Conservation (phyloP, 2,329 filamentous ascomycete genomes). For the Scedosporium aurantiacum region DNA sequence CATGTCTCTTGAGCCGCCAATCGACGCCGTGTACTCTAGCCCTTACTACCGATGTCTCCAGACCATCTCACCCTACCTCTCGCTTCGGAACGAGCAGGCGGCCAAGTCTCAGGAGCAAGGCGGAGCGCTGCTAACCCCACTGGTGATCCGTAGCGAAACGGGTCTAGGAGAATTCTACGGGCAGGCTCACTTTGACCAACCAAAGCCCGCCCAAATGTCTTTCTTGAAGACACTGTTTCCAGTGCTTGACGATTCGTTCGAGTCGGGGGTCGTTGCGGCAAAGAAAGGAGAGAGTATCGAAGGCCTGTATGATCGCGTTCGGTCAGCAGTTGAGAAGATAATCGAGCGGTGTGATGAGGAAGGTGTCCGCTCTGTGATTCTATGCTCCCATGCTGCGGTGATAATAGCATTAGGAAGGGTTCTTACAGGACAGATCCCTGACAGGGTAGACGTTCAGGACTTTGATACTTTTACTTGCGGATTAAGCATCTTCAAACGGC, state of each 20-base stretch:
- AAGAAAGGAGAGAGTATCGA: slow-evolving; percentile 65
- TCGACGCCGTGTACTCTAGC: slow-evolving; percentile 71
- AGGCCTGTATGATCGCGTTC: slow-evolving; percentile 70
- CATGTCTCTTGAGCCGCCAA: slow-evolving; percentile 47
- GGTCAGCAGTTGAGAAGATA: slow-evolving; percentile 56
- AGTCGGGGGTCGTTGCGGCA: slow-evolving; percentile 55
- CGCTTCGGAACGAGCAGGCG: slow-evolving; percentile 23
- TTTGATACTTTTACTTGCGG: slow-evolving; percentile 79
- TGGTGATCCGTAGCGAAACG: slow-evolving; percentile 42
- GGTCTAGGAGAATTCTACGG: slow-evolving; percentile 84
- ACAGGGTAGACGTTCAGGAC: slow-evolving; percentile 61
- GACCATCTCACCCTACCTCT: slow-evolving; percentile 64
- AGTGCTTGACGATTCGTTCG: slow-evolving; percentile 44
- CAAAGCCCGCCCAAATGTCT: slow-evolving; percentile 55
- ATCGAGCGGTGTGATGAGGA: slow-evolving; percentile 63
- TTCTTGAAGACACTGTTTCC: slow-evolving; percentile 60
- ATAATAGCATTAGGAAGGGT: slow-evolving; percentile 78
- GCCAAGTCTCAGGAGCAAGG: not conserved
- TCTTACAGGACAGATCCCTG: slow-evolving; percentile 68
- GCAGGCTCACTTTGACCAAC: slow-evolving; percentile 73
- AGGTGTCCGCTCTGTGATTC: slow-evolving; percentile 57
- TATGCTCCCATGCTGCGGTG: slow-evolving; percentile 84
- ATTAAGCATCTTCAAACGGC: slow-evolving; percentile 37
- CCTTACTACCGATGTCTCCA: slow-evolving; percentile 83
- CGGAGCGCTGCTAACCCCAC: slow-evolving; percentile 12